Percentiles rank a stretch among this genome's conserved stretches.
These are phyloP conservation scores for Graphilbum fragrans DNA, from an alignment of 2,329 filamentous ascomycete species.

Conservation along the genomic window DNA sequence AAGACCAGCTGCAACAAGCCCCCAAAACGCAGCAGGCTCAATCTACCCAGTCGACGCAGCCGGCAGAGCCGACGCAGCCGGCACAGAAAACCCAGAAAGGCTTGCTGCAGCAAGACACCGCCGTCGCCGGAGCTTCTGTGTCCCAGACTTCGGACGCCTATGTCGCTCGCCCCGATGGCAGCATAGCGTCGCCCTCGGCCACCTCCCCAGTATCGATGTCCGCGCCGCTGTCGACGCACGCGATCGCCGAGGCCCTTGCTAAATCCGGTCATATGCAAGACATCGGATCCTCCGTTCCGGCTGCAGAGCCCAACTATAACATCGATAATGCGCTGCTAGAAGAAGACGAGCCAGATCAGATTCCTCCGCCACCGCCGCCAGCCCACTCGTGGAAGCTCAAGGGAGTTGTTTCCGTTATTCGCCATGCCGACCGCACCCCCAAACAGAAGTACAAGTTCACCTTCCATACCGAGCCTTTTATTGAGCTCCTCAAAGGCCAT, in stretches of 20 bases:
- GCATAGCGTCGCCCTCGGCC: background rate
- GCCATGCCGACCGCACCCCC: constrained; percentile 91
- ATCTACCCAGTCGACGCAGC: too few species aligned
- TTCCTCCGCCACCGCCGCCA: constrained; percentile 51
- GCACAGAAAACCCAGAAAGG: background rate
- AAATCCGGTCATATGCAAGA: background rate
- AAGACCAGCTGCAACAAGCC: too few species aligned
- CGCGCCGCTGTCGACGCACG: background rate
- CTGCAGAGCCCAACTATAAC: background rate
- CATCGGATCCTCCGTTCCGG: background rate
- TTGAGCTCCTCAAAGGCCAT: constrained; percentile 86
- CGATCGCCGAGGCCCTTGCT: background rate
- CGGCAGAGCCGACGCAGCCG: too few species aligned
- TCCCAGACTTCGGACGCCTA: background rate
- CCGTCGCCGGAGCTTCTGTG: background rate
- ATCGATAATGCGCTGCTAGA: constrained; percentile 11
- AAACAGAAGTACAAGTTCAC: constrained; percentile 99
- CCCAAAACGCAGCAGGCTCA: too few species aligned
- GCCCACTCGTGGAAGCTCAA: constrained; percentile 98
- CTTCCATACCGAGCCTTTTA: constrained; percentile 92
- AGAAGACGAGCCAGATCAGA: constrained; percentile 28
- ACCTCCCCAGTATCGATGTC: background rate
- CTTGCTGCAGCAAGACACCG: background rate
- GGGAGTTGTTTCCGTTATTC: constrained; percentile 90
- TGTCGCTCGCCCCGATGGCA: background rate